These are phyloP conservation scores for Euphrasia arctica DNA, from an alignment of 305 asterid species.

Conservation along the genomic window DNA sequence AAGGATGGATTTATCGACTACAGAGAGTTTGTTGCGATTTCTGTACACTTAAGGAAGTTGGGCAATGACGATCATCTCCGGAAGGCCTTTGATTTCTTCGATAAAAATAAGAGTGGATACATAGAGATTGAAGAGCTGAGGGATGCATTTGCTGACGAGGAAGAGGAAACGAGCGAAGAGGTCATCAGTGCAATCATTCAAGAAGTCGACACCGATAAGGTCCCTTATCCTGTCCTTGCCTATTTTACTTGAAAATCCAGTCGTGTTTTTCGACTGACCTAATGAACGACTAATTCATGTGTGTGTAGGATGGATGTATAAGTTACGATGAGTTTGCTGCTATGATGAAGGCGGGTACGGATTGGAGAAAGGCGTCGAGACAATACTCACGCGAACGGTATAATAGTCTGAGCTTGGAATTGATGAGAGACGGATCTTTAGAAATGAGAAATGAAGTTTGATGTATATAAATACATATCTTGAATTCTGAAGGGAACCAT, in stretches of 20 bases:
- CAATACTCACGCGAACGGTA: conserved; percentile 79
- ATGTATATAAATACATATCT: conserved; percentile 3
- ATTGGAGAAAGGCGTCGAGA: conserved; percentile 87
- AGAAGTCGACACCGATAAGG: conserved; percentile 84
- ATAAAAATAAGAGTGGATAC: conserved; percentile 42
- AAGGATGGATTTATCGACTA: conserved; percentile 50
- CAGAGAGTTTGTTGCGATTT: conserved; percentile 53
- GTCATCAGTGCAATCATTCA: conserved; percentile 65
- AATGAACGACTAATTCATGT: not conserved
- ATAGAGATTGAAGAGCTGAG: conserved; percentile 58
- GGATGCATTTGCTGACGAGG: conserved; percentile 48
- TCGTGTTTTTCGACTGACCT: no score
- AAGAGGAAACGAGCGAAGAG: conserved; percentile 50
- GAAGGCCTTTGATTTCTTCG: conserved; percentile 50
- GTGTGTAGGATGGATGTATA: conserved; percentile 72
- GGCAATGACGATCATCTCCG: conserved; percentile 48
- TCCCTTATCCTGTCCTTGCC: conserved; percentile 24
- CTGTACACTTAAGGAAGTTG: conserved; percentile 48
- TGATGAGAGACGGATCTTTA: conserved; percentile 63
- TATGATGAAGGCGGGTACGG: conserved; percentile 81
- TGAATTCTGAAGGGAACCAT: not conserved
- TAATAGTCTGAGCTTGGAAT: conserved; percentile 56
- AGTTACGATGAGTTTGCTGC: conserved; percentile 61
- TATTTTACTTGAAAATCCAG: not conserved
- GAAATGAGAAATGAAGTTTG: conserved; percentile 32